A percentile compares a stretch with the other conserved stretches of the same genome.
Evolutionary conservation across 257 asterid genomes (phyloP).

Genomic region (Eucommia ulmoides): DNA sequence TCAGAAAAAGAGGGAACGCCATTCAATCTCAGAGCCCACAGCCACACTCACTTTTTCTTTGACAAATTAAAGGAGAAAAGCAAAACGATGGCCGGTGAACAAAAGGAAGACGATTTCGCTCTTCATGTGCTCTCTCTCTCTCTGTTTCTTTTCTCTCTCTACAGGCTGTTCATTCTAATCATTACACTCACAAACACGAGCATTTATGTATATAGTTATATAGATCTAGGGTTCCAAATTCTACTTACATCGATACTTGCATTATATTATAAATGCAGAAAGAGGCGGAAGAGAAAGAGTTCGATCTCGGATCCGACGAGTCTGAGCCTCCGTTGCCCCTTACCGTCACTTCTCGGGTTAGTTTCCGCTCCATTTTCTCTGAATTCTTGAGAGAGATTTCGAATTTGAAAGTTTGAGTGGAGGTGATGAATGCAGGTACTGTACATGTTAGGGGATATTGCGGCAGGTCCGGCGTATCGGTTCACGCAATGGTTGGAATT

Average conservation of each 20-base stretch:
- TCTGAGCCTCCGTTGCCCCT: constrained; percentile 82
- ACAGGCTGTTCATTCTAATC: no score
- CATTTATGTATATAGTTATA: neutral
- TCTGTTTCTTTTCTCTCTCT: no score
- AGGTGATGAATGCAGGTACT: constrained; percentile 47
- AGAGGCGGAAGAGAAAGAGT: constrained; percentile 63
- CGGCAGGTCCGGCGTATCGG: constrained; percentile 86
- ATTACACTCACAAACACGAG: no score
- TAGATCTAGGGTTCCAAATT: neutral
- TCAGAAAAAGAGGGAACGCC: no score
- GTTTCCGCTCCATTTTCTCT: neutral
- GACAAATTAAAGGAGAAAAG: no score
- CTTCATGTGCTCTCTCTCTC: no score
- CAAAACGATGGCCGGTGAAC: no score
- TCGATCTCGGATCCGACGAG: constrained; percentile 63
- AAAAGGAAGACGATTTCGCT: no score
- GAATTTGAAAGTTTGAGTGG: neutral
- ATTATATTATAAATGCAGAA: constrained; percentile 46
- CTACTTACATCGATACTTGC: neutral
- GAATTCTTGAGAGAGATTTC: neutral
- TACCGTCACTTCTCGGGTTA: constrained; percentile 87
- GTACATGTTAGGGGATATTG: constrained; percentile 95
- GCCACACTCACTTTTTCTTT: no score
- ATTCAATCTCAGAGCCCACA: no score
- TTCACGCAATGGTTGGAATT: constrained; percentile 97